phyloP scores from a whole-genome alignment of 2,329 filamentous ascomycete genomes.

The Fusarium guadeloupense region DNA sequence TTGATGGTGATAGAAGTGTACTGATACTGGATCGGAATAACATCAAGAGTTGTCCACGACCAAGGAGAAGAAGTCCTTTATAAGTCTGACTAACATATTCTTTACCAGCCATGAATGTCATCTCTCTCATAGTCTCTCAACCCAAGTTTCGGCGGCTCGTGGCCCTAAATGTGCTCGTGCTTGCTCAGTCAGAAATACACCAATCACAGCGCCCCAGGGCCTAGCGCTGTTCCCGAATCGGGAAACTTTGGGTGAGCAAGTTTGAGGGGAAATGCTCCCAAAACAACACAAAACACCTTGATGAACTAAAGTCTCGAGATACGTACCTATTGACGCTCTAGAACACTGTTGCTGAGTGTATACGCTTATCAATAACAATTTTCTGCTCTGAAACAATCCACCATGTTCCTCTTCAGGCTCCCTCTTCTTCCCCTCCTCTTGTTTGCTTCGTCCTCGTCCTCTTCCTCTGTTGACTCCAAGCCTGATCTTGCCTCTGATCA shows the following conservation, averaged over 20 bases:
- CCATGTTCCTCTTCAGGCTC: constrained; percentile 18
- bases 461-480: not conserved
- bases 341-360: not conserved
- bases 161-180: constrained; percentile 34
- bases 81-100: not conserved
- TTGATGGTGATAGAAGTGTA: constrained; percentile 36
- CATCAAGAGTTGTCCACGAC: not conserved
- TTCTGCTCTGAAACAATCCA: constrained; percentile 31
- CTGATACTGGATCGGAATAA: no score
- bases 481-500: constrained; percentile 5
- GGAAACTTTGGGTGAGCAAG: constrained; percentile 44
- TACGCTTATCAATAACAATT: constrained; percentile 5
- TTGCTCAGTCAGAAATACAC: no score
- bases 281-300: constrained; percentile 32
- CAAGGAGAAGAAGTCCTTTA: not conserved
- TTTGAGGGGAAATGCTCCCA: constrained; percentile 37
- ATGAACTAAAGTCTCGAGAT: constrained; percentile 18
- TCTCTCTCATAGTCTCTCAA: constrained; percentile 35
- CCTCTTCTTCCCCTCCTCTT: constrained; percentile 35
- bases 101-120: not conserved
- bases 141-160: not conserved
- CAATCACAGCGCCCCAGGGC: constrained; percentile 43
- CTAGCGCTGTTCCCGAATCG: constrained; percentile 38
- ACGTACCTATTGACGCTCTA: constrained; percentile 1
- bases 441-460: constrained; percentile 2